Evolutionary conservation across 495 filamentous ascomycete genomes (phyloP), one percentile per base, ranked within the genome.

Genomic region (Hypoxylon perforatum): DNA sequence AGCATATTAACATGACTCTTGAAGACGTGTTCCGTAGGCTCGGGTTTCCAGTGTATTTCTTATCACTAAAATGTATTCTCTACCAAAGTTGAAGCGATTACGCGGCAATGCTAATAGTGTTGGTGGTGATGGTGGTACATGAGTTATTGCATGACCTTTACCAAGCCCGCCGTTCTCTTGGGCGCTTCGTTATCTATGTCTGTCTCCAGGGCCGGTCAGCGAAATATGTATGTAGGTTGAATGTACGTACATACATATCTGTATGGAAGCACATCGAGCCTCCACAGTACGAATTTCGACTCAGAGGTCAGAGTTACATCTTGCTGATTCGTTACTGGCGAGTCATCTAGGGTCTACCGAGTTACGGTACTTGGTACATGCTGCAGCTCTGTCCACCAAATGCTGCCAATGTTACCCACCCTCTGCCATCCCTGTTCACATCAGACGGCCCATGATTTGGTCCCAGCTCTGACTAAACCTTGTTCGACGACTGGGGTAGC

Each of bases 101-200:
- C 57, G 57, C 49, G 63, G 38, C 46, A 17, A 39, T 33, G 33
- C 50, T 47, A n/a, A n/a, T n/a, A n/a, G n/a, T n/a, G n/a, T n/a
- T 33, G 63, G 38, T 39, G 23, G 23, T 42, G 42, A 42, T 48
- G 59, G 44, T 49, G 36, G 36, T 52, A 48, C 46, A 50, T 52
- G 36, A 22, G 39, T 41, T 53, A 44, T 55, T 56, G 38, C 51
- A 55, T 33, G 30, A 9, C 8, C 11, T 66, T 36, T 52, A 62
- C 53, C 46, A 33, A 58, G 28, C 47, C 61, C 17, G 47, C 5
- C 15, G 33, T 33, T 52, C 48, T 45, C 57, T 47, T 62, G 59
- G 45, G 65, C 59, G 59, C 54, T 68, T 68, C 54, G 59, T 68
- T 68, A 68, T 68, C 65, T 59, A n/a, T n/a, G n/a, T 9, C 11